Evolutionary conservation across 768 basidiomycete genomes (phyloP), one percentile per base, ranked within the genome.

Genomic region (Cyclocybe aegerita): DNA sequence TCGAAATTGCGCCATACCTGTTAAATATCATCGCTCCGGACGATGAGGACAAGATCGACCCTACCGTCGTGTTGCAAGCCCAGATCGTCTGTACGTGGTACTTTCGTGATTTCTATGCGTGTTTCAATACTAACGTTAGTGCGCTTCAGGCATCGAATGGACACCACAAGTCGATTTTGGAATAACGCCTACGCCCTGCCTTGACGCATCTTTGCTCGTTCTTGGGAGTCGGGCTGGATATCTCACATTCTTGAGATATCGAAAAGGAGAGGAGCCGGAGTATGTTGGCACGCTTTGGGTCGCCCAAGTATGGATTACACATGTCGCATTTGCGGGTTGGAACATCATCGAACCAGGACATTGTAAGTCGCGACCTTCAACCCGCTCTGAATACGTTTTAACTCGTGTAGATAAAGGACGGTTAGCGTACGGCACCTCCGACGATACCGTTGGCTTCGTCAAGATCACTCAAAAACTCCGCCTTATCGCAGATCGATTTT

Each of bases 141-240:
- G 8, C 7, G 9, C 11, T 40, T 10, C 56, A 91, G 89, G 85
- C 59, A 78, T 88, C 31, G 70, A 75, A 10, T 93, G 90, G 90
- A 85, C 89, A 3, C 54, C 65, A 29, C 83, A 86, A 61, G 71
- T 80, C 1, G 67, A 81, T 49, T 88, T 87, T 66, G 74, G 73
- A 9, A 53, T 78, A 8, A 59, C 56, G 9, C 85, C 87, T 2
- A 61, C 70, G 7, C 79, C 80, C 0, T 43, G 63, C 16, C 43
- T 78, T 3, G 80, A 89, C 51, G 79, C 75, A 2, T 91, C 90
- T 3, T 64, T 90, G 0, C 76, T 93, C 4, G 75, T 86, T n/a
- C 65, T 81, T 3, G 90, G 88, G 3, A 88, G 70, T 56, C 74
- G 88, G 16, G 85, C 81, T 0, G 90, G 90, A 12, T 72, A 72